Percentiles rank a stretch among this genome's conserved stretches.
Evolutionary conservation across 2,329 filamentous ascomycete genomes (phyloP).

Genomic region (Byssoonygena ceratinophila): DNA sequence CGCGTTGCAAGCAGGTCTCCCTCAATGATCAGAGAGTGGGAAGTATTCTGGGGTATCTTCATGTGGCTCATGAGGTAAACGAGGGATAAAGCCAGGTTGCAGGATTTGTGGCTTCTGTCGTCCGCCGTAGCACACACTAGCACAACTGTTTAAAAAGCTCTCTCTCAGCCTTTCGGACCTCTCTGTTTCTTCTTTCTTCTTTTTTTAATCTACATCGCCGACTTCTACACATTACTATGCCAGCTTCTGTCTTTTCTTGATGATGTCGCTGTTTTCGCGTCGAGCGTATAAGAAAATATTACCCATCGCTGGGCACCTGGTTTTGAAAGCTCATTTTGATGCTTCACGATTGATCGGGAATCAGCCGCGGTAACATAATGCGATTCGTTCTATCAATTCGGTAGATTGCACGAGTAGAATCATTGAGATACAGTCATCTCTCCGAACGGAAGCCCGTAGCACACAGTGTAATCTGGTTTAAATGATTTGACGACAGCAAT

Average conservation of each 20-base stretch:
- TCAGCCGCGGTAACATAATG: constrained; percentile 58
- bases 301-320: constrained; percentile 64
- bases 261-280: constrained; percentile 56
- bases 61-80: constrained; percentile 8
- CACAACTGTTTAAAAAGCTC: constrained; percentile 17
- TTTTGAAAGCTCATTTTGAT: constrained; percentile 55
- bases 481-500: too few species aligned
- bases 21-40: constrained; percentile 3
- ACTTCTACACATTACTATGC: constrained; percentile 51
- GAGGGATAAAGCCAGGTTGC: constrained; percentile 38
- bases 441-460: neutral
- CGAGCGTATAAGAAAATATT: constrained; percentile 50
- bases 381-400: neutral
- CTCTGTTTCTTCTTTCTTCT: constrained; percentile 24
- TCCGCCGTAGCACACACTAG: constrained; percentile 24
- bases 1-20: neutral
- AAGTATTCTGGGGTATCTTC: constrained; percentile 3
- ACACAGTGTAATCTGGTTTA: neutral
- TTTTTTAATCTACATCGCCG: constrained; percentile 40
- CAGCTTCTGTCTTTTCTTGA: constrained; percentile 41
- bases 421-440: too few species aligned
- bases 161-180: neutral
- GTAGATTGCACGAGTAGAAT: neutral
- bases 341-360: constrained; percentile 56
- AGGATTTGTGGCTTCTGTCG: constrained; percentile 30